Evolutionary conservation across 2,329 filamentous ascomycete genomes (phyloP).

Genomic region (Mariannaea elegans): DNA sequence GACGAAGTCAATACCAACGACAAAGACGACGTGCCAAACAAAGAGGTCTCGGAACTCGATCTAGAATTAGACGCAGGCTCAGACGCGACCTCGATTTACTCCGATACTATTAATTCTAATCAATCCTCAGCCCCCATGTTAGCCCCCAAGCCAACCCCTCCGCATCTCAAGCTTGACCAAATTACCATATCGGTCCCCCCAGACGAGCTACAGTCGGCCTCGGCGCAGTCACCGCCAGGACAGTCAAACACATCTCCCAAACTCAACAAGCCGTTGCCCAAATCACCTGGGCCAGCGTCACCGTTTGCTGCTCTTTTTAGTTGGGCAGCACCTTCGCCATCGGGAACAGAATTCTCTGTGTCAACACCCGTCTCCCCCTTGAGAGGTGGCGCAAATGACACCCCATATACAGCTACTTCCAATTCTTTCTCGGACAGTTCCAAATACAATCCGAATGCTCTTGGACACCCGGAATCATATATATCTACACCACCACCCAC

Average conservation of each 20-base stretch:
- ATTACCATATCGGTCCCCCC: slow-evolving; percentile 46
- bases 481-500: slow-evolving; percentile 59
- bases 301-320: slow-evolving; percentile 63
- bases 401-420: slow-evolving; percentile 37
- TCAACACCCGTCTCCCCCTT: slow-evolving; percentile 61
- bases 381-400: slow-evolving; percentile 48
- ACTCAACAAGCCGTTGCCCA: slow-evolving; percentile 64
- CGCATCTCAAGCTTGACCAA: slow-evolving; percentile 60
- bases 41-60: slow-evolving; percentile 5
- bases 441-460: slow-evolving; percentile 55
- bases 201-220: slow-evolving; percentile 36
- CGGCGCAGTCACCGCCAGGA: slow-evolving; percentile 39
- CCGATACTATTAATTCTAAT: slow-evolving; percentile 50
- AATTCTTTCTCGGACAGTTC: slow-evolving; percentile 45
- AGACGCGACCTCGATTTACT: slow-evolving; percentile 31
- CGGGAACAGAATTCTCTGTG: slow-evolving; percentile 61
- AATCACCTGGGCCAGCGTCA: slow-evolving; percentile 58
- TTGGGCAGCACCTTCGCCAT: slow-evolving; percentile 59
- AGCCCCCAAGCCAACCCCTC: slow-evolving; percentile 59
- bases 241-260: slow-evolving; percentile 46
- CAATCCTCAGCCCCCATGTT: slow-evolving; percentile 57
- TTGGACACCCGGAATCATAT: slow-evolving; percentile 62
- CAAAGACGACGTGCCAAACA: slow-evolving; percentile 28
- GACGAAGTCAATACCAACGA: slow-evolving; percentile 33
- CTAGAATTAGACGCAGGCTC: slow-evolving; percentile 7